A percentile compares a stretch with the other conserved stretches of the same genome.
These are phyloP conservation scores for Crithidia expoeki DNA, from an alignment of 208 protist species.

Conservation along the genomic window DNA sequence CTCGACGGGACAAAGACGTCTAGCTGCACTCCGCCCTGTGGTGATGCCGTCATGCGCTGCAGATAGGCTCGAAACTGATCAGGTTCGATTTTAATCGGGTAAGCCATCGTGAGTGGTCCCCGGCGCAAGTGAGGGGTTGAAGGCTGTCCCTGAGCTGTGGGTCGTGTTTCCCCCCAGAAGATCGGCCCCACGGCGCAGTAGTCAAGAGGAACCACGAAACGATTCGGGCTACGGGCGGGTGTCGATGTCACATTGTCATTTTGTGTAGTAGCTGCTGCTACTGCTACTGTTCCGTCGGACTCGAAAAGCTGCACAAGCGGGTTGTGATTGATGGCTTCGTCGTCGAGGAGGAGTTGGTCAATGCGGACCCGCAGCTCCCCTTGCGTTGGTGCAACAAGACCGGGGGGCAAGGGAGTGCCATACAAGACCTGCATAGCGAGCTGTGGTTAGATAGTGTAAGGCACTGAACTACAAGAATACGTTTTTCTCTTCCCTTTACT, in stretches of 20 bases:
- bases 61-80: conserved; percentile 68
- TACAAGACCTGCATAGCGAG: conserved; percentile 61
- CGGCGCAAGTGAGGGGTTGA: conserved; percentile 64
- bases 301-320: conserved; percentile 50
- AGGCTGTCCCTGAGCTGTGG: conserved; percentile 64
- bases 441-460: neutral
- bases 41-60: conserved; percentile 54
- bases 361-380: conserved; percentile 85
- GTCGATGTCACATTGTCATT: neutral
- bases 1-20: conserved; percentile 82
- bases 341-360: conserved; percentile 78
- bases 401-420: conserved; percentile 70
- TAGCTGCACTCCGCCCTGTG: conserved; percentile 68
- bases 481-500: too few relatives aligned
- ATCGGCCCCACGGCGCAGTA: conserved; percentile 77
- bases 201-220: conserved; percentile 75
- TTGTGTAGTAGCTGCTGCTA: too few relatives aligned
- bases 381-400: conserved; percentile 63
- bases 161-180: conserved; percentile 79
- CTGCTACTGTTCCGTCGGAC: neutral
- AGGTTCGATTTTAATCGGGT: conserved; percentile 75
- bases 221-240: conserved; percentile 38
- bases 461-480: too few relatives aligned
- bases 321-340: conserved; percentile 67
- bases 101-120: conserved; percentile 58